Conservation (phyloP, 352 stramenopile genomes). For the Albugo candida region DNA sequence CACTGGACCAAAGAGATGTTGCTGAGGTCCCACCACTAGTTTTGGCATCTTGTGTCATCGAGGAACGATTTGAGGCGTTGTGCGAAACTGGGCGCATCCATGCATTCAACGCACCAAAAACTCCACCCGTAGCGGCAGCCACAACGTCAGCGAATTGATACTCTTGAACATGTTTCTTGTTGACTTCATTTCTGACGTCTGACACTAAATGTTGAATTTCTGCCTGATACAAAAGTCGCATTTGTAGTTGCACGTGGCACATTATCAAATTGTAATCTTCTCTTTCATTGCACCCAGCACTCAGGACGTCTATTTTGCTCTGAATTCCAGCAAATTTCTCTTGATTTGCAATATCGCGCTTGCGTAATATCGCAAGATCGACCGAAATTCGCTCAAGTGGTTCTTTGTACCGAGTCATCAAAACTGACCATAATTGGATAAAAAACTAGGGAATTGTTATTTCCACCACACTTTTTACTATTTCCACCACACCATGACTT, state of each 20-base stretch:
- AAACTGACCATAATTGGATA: too few species aligned
- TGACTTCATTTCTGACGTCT: conserved; percentile 24
- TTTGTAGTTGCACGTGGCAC: conserved; percentile 12
- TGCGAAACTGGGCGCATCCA: conserved; percentile 19
- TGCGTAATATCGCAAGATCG: too few species aligned
- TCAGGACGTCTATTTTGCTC: too few species aligned
- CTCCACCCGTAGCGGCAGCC: conserved; percentile 31
- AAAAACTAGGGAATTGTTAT: too few species aligned
- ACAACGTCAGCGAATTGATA: conserved; percentile 18
- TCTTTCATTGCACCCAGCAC: not conserved
- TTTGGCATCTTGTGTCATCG: not conserved
- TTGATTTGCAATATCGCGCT: too few species aligned
- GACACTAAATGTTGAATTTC: conserved; percentile 28
- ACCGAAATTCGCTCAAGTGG: too few species aligned
- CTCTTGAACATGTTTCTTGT: conserved; percentile 24
- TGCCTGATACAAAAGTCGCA: conserved; percentile 14
- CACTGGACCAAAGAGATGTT: conserved; percentile 38
- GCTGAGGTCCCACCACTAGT: not conserved
- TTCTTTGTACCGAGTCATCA: too few species aligned
- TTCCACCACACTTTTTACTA: too few species aligned
- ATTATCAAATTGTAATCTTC: not conserved
- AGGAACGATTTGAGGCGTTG: not conserved
- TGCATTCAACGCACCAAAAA: conserved; percentile 45
- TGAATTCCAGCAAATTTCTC: too few species aligned
- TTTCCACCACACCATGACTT: too few species aligned